Evolutionary conservation across 352 stramenopile genomes (phyloP).

Genomic region (Pythium plurisporium): DNA sequence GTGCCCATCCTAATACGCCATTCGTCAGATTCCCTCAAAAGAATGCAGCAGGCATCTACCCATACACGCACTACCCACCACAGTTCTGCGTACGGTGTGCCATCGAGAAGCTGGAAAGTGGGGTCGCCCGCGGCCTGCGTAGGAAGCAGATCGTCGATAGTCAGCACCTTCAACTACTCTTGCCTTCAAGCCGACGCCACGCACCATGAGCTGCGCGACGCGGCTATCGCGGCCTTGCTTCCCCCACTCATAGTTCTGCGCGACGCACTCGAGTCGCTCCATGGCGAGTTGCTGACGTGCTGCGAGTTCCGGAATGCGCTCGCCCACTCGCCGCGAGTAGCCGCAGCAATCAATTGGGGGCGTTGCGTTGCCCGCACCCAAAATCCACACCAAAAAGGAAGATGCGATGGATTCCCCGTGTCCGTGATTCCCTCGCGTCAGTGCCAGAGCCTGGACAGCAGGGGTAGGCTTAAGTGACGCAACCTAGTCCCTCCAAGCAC

Average conservation of each 20-base stretch:
- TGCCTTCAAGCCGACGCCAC: not conserved
- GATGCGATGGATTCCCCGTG: constrained; percentile 3
- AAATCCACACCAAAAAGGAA: not conserved
- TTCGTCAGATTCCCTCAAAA: too few species aligned
- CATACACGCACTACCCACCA: constrained; percentile 51
- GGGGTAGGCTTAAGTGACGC: constrained; percentile 17
- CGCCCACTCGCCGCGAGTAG: too few species aligned
- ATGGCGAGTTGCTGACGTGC: constrained; percentile 25
- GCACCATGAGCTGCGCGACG: constrained; percentile 87
- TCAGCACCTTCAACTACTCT: not conserved
- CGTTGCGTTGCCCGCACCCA: not conserved
- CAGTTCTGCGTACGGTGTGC: constrained; percentile 79
- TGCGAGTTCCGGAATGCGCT: not conserved
- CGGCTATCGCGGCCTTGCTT: constrained; percentile 76
- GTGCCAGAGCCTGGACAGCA: constrained; percentile 6
- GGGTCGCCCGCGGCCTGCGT: constrained; percentile 42
- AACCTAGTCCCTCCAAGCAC: constrained; percentile 15
- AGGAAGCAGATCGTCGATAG: not conserved
- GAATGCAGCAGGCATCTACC: not conserved
- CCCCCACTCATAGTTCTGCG: constrained; percentile 90
- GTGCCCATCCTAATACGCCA: constrained; percentile 85
- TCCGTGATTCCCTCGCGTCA: constrained; percentile 16
- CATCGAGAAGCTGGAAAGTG: constrained; percentile 39
- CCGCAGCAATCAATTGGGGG: too few species aligned
- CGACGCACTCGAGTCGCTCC: constrained; percentile 78